phyloP scores from a whole-genome alignment of 1,284 basidiomycete species.

The Trametes pubescens region DNA sequence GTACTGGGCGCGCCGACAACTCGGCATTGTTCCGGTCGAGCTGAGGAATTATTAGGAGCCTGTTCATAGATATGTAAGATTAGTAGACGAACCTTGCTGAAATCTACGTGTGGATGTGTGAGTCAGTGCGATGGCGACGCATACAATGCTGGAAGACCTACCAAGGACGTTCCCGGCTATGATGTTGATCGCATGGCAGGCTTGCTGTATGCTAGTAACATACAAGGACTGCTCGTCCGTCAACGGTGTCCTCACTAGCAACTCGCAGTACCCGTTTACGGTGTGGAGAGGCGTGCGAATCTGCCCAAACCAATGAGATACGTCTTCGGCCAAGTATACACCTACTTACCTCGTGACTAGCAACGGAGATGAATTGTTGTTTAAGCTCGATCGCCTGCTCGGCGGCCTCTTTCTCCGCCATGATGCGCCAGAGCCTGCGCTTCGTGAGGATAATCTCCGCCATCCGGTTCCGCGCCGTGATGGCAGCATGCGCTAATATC shows the following conservation, averaged over 20 bases:
- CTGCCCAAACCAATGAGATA: constrained; percentile 22
- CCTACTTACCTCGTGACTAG: constrained; percentile 41
- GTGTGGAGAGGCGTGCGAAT: constrained; percentile 44
- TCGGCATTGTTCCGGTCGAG: constrained; percentile 44
- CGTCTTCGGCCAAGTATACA: not conserved
- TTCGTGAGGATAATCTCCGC: constrained; percentile 44
- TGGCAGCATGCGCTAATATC: constrained; percentile 40
- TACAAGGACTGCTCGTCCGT: constrained; percentile 42
- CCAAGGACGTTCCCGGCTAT: constrained; percentile 45
- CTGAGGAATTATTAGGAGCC: constrained; percentile 17
- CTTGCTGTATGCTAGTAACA: constrained; percentile 44
- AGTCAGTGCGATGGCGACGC: not conserved
- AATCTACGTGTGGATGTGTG: constrained; percentile 29
- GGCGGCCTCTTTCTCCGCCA: constrained; percentile 46
- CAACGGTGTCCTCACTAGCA: constrained; percentile 39
- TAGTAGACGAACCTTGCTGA: constrained; percentile 40
- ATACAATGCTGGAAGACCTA: constrained; percentile 9
- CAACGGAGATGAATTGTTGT: constrained; percentile 45
- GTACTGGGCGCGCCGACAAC: constrained; percentile 41
- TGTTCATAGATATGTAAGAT: not conserved
- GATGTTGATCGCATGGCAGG: constrained; percentile 45
- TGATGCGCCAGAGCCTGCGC: constrained; percentile 41
- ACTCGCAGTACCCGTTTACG: constrained; percentile 44
- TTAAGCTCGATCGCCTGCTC: constrained; percentile 44
- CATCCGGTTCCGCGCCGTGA: constrained; percentile 42